A percentile compares a stretch with the other conserved stretches of the same genome.
Evolutionary conservation across 1,284 basidiomycete species (phyloP).

Genomic region (Rhodotorula sp.): DNA sequence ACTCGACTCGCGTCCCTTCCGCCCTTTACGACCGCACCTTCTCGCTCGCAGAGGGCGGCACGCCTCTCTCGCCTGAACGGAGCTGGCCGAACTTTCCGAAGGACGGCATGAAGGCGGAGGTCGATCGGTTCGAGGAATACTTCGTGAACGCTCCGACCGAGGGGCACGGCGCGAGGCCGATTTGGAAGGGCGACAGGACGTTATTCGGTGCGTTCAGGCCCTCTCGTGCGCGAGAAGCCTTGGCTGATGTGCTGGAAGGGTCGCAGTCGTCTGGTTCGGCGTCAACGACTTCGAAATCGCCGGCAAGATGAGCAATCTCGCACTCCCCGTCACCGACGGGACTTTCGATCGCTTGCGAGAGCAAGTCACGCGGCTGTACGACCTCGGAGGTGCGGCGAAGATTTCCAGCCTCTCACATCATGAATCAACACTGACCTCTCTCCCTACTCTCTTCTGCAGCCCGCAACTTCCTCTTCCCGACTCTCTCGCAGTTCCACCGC

Average conservation of each 20-base stretch:
- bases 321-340: neutral
- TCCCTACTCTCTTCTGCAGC: neutral
- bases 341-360: neutral
- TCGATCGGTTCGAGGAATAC: conserved; percentile 1
- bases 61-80: neutral
- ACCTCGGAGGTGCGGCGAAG: conserved; percentile 1
- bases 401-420: neutral
- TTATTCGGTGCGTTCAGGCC: conserved; percentile 8
- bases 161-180: neutral
- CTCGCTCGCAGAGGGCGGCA: neutral
- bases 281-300: conserved; percentile 16
- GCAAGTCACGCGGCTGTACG: neutral
- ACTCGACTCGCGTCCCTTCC: neutral
- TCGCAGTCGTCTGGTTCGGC: conserved; percentile 9
- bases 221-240: neutral
- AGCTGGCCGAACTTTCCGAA: neutral
- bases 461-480: conserved; percentile 14
- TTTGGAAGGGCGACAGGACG: conserved; percentile 1
- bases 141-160: neutral
- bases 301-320: neutral
- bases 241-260: too few relatives aligned
- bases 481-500: conserved; percentile 5
- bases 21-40: neutral
- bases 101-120: neutral
- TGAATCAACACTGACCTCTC: neutral